Base-by-base conservation (phyloP, 2,329 filamentous ascomycete genomes). In the Ramularia endophylla region DNA sequence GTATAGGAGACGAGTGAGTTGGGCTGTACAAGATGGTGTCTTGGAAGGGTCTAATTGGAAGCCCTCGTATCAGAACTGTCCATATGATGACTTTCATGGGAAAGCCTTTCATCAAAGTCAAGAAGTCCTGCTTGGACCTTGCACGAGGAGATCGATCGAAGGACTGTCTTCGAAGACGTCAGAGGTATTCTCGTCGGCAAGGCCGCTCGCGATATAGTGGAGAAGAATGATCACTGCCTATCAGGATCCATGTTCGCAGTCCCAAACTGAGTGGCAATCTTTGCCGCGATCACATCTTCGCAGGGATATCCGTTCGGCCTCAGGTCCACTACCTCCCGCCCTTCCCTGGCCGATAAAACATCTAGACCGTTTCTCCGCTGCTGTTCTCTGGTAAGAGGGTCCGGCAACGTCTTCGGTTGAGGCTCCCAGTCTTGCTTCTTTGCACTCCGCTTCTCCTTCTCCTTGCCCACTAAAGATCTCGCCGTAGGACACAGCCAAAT, bases 401-500 rank as follows among this genome's bases (percentile, higher is more conserved):
- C 57, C 1, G 57, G 55, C 13, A 60, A 40, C n/a, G 47, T 46
- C 22, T 25, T 25, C 22, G 22, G 22, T 25, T 11, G 22, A 25
- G 22, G 22, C 11, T 25, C 22, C 50, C 49, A 54, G 3, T 48
- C 48, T 18, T 52, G 41, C 63, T 54, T 55, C 35, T 51, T 54
- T 7, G 43, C 50, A 11, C 52, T 46, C 28, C 56, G 44, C 52
- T 76, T 81, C 55, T 79, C 77, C 58, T 83, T 85, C 55, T 80
- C 77, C 59, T 83, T 85, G 2, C 80, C 81, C 35, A 84, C 76
- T 59, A 85, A 66, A 55, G 78, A 82, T 46, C 81, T 69, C 27
- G 78, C 77, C 36, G 77, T 81, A 11, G 77, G 74, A 55, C 79
- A 80, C 2, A 83, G 65, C 77, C 80, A 83, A 15, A 85, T 72